Evolutionary conservation across 768 basidiomycete species (phyloP), one percentile per base, ranked within the genome.

Genomic region (Xanthoconium stramineum): DNA sequence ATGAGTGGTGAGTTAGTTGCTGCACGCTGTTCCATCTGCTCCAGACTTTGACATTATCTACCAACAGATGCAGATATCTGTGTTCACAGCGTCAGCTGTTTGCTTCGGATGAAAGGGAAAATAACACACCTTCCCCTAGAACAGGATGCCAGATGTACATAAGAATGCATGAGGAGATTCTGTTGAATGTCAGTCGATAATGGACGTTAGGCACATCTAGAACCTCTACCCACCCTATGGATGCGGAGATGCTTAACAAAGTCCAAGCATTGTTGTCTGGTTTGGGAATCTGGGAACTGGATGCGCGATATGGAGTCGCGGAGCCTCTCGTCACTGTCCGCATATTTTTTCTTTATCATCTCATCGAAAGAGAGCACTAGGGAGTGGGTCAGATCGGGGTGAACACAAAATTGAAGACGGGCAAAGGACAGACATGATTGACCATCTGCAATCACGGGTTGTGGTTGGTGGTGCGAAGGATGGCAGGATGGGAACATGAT

Each of bases 81-180:
- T 28, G 20, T 45, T 43, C 29, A 28, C 9, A 24, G 7, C 20
- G 6, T 50, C 19, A 57, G 30, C 38, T 14, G 12, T 12, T 3
- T 30, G 11, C 14, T 47, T 20, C 10, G 8, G 11, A 39, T 39
- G 19, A 19, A 37, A 39, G 15, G 17, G 6, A 39, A 47, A 33
- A 15, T 8, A 15, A 46, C 48, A 38, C 8, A 58, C 68, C 50
- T 13, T 47, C 52, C 7, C 19, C 14, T 7, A 43, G 55, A 60
- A 50, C 69, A 72, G 13, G 13, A 44, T n/a, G 40, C 39, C 28
- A 69, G 8, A 49, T 72, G 69, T 17, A 60, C 40, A 44, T 61
- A 72, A 4, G 57, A 59, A 32, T 72, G 47, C 55, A 63, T 48
- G 20, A 68, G 63, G 30, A 72, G 53, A 50, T 61, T n/a, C 69